These are phyloP conservation scores for Colletotrichum sp. DNA, from an alignment of 2,329 filamentous ascomycete species.

Conservation along the genomic window DNA sequence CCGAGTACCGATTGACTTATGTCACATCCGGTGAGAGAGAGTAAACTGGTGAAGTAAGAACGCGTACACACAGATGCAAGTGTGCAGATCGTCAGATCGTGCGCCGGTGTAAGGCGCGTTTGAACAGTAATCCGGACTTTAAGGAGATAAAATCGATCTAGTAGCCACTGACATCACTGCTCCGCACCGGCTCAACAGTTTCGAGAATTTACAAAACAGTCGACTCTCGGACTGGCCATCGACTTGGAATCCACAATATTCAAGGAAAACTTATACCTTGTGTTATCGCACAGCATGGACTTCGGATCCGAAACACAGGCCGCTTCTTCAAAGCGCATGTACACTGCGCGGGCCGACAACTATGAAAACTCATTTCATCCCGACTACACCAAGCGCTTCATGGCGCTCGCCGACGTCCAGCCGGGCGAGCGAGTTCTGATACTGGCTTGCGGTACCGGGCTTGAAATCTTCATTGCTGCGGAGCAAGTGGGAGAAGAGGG, in stretches of 20 bases:
- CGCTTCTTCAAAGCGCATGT: slow-evolving; percentile 32
- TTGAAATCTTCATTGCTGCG: slow-evolving; percentile 34
- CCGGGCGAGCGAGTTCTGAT: slow-evolving; percentile 31
- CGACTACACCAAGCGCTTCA: slow-evolving; percentile 33
- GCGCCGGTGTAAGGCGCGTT: not conserved
- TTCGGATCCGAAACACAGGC: slow-evolving; percentile 23
- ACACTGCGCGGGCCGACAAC: slow-evolving; percentile 30
- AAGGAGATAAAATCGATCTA: not conserved
- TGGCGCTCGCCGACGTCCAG: slow-evolving; percentile 26
- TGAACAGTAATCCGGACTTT: not conserved
- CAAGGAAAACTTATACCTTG: not conserved
- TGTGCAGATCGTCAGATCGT: not conserved
- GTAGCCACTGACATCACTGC: not conserved
- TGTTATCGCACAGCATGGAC: not conserved
- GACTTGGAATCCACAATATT: not conserved
- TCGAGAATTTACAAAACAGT: not conserved
- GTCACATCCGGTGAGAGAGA: not conserved
- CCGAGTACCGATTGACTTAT: not conserved
- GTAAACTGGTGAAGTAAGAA: not conserved
- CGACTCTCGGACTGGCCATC: not conserved
- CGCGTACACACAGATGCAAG: not conserved
- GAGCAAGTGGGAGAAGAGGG: slow-evolving; percentile 28
- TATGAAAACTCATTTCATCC: slow-evolving; percentile 40
- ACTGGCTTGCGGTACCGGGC: slow-evolving; percentile 39
- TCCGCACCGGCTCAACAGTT: not conserved